Base-by-base conservation (phyloP, 2,329 filamentous ascomycete species). In the Phaeophleospora eucalypticola region DNA sequence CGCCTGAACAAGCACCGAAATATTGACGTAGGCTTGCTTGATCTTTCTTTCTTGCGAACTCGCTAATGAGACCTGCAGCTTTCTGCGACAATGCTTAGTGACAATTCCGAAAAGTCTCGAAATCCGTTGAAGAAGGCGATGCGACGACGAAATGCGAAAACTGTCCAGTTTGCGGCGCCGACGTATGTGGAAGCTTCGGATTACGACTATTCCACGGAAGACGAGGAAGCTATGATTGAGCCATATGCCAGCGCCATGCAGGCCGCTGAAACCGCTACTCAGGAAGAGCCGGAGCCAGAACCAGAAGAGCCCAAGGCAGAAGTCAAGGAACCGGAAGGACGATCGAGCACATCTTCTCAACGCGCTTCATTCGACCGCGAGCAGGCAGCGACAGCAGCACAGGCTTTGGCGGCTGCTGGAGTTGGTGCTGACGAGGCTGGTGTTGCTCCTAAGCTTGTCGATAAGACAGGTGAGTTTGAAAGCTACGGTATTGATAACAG, bases 1-100 rank as follows among this genome's bases (percentile, higher is more conserved):
- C 83, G 93, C 54, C 71, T 97, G 54, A 98, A 98, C 70, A 98
- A 98, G 71, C 93, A 98, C 70, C 82, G 93, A 64, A 98, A 98
- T 64, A 90, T 97, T 60, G 93, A 98, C 73, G 89, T 95, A 80
- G 55, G 87, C 52, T 36, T 41, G 44, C 35, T 36, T 14, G 16
- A 9, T 41, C 15, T 20, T 44, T 36, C 54, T 48, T 4, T 12
- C n/a, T 27, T 33, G 18, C 27, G 21, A 15, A n/a, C 38, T n/a
- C 32, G 69, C 63, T 53, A 32, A 53, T 46, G 65, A 56, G 37
- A 55, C 29, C 41, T 29, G 10, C 56, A 83, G 80, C 75, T 86
- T 29, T 84, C 83, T 44, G 81, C 82, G 32, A 83, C 81, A 1
- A 86, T 86, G 82, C 75, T 87, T 41, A 81, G 81, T 27, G 83